Evolutionary conservation across 2,329 filamentous ascomycete species (phyloP).

Genomic region (Penicillium glabrum): DNA sequence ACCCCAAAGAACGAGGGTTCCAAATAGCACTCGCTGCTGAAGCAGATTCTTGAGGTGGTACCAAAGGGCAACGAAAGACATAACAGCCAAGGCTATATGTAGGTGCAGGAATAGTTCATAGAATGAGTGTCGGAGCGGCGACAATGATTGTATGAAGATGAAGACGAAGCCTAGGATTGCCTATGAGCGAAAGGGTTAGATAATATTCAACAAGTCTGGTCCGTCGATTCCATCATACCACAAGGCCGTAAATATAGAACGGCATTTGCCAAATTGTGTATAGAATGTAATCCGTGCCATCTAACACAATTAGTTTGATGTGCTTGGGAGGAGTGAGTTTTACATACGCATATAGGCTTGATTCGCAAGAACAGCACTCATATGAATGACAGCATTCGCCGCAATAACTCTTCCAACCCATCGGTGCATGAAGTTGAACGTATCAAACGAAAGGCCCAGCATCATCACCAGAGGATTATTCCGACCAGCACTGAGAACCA

Average conservation of each 20-base stretch:
- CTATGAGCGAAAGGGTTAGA: slow-evolving; percentile 45
- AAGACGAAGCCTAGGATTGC: slow-evolving; percentile 38
- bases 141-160: slow-evolving; percentile 42
- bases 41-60: slow-evolving; percentile 32
- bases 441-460: slow-evolving; percentile 85
- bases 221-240: slow-evolving; percentile 19
- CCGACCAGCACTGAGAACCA: slow-evolving; percentile 80
- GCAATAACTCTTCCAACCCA: slow-evolving; percentile 76
- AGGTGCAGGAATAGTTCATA: slow-evolving; percentile 47
- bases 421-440: slow-evolving; percentile 84
- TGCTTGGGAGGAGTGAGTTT: too few relatives aligned
- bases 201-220: slow-evolving; percentile 28
- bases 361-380: slow-evolving; percentile 35
- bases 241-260: slow-evolving; percentile 31
- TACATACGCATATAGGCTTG: slow-evolving; percentile 23
- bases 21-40: slow-evolving; percentile 32
- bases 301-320: slow-evolving; percentile 1
- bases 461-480: slow-evolving; percentile 85
- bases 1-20: slow-evolving; percentile 34
- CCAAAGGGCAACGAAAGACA: slow-evolving; percentile 41
- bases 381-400: slow-evolving; percentile 67
- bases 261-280: slow-evolving; percentile 27
- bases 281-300: slow-evolving; percentile 56
- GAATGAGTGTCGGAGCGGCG: slow-evolving; percentile 44
- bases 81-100: slow-evolving; percentile 41